Evolutionary conservation across 2,329 filamentous ascomycete genomes (phyloP).

Genomic region (Xylariaceae sp.): DNA sequence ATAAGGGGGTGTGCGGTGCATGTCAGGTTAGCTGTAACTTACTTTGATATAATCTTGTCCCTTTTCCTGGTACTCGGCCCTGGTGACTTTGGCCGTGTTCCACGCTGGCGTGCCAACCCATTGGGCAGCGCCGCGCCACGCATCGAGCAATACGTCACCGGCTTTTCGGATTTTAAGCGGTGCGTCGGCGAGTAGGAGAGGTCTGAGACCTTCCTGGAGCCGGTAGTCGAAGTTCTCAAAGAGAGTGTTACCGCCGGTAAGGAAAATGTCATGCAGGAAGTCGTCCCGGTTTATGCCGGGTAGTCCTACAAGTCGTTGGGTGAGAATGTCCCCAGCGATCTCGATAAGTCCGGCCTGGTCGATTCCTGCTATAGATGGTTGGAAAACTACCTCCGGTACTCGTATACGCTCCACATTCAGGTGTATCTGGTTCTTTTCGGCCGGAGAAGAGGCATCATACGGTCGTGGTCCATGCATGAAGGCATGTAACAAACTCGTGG

Average conservation of each 20-base stretch:
- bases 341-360: constrained; percentile 93
- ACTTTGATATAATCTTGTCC: constrained; percentile 91
- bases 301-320: constrained; percentile 63
- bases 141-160: constrained; percentile 71
- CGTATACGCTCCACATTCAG: constrained; percentile 95
- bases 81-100: constrained; percentile 62
- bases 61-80: constrained; percentile 85
- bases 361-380: constrained; percentile 82
- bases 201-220: constrained; percentile 64
- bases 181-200: constrained; percentile 64
- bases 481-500: constrained; percentile 80
- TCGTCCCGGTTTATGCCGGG: constrained; percentile 51
- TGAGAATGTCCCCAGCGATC: constrained; percentile 84
- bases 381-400: constrained; percentile 88
- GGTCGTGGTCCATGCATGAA: constrained; percentile 85
- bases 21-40: constrained; percentile 23
- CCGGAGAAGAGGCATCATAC: constrained; percentile 73
- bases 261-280: constrained; percentile 79
- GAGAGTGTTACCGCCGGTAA: constrained; percentile 88
- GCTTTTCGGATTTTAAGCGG: constrained; percentile 68
- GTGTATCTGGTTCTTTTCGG: constrained; percentile 80
- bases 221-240: constrained; percentile 85
- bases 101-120: constrained; percentile 65
- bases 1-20: background rate
- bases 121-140: constrained; percentile 85